Evolutionary conservation across 306 rosid species (phyloP).

Genomic region (Cucurbita moschata): DNA sequence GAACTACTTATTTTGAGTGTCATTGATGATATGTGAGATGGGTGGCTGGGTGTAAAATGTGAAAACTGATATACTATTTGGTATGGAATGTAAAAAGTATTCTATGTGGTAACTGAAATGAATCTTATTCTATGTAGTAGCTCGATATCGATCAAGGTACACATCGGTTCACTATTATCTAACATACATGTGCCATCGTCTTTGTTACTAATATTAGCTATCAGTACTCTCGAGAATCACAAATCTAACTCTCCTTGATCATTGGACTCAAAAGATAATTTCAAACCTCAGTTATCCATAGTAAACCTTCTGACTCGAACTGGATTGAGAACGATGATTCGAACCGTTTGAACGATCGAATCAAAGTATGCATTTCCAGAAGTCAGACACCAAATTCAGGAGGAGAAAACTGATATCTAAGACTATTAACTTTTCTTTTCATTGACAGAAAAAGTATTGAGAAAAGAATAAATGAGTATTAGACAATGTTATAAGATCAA

Average conservation of each 20-base stretch:
- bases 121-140: background rate
- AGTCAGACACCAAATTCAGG: background rate
- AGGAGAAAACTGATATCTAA: background rate
- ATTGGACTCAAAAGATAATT: too few species aligned
- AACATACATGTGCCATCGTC: too few species aligned
- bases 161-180: too few species aligned
- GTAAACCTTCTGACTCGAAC: background rate
- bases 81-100: background rate
- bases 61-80: background rate
- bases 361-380: background rate
- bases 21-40: background rate
- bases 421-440: background rate
- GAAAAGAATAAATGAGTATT: background rate
- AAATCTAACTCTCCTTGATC: too few species aligned
- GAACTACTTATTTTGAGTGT: background rate
- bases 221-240: too few species aligned
- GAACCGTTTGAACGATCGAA: background rate
- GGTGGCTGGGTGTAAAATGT: background rate
- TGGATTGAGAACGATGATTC: background rate
- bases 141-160: too few species aligned
- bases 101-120: background rate
- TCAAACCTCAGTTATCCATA: too few species aligned
- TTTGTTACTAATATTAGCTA: too few species aligned
- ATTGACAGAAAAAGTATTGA: background rate
- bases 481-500: conserved; percentile 3